Base-by-base conservation (phyloP, 805 yeast species). In the Maudiozyma pseudohumilis region DNA sequence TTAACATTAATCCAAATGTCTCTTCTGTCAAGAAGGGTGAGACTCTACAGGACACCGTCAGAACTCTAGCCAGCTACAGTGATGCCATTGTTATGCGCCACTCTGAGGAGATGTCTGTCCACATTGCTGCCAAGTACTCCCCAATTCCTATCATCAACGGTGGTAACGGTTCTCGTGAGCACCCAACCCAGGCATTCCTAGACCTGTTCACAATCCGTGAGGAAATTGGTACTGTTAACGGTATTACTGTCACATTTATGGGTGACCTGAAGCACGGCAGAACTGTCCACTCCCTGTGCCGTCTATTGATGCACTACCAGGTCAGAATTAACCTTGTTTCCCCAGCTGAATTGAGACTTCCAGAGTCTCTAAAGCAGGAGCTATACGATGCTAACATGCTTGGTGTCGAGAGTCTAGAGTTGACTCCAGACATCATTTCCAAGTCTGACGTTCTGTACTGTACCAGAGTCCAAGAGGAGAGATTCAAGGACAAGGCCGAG, bases 21-120 rank as follows among this genome's bases (percentile, higher is more conserved):
- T 88, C 97, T n/a, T 85, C 96, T 18, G 96, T 88, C 35, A 84
- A 86, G 69, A 92, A 92, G 72, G 99, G 99, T 49, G 99, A 92
- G 71, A 83, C 96, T 32, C 71, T 92, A 56, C 96, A 89, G 66
- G 99, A 92, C 60, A 92, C 98, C 28, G 77, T 92, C 49, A 78
- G 98, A 64, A 77, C 96, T 11, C 71, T 92, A 66, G 94, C 95
- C 13, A 83, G 95, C 56, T 92, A 92, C 66, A 76, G 95, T 22
- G 99, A 92, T 65, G 98, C 96, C 29, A 80, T 92, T 66, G 98
- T 86, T 35, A 69, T 94, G 62, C 86, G 99, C 69, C 99, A 92
- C 59, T 97, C 98, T 45, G 76, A 79, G 34, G 94, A 83, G 58
- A 86, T 79, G 61, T 79, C 94, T 50, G 96, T 95, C 37, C 85